Evolutionary conservation across 352 stramenopile genomes (phyloP).

Genomic region (Globisporangium nodosum): DNA sequence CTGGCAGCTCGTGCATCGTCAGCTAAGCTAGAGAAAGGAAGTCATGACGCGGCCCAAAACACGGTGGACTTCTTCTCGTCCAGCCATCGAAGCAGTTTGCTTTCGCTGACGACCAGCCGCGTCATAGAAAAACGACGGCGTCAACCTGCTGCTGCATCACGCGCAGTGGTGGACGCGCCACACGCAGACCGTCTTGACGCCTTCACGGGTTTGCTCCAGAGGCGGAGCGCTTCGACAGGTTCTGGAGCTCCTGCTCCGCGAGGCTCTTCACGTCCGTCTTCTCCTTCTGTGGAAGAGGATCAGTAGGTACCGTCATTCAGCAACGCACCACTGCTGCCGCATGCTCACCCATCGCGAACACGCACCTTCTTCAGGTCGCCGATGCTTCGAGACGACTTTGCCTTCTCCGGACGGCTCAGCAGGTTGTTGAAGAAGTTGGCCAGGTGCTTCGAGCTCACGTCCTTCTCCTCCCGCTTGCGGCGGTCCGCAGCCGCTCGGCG

Average conservation of each 20-base stretch:
- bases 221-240: constrained; percentile 31
- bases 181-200: not conserved
- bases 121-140: not conserved
- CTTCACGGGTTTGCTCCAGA: constrained; percentile 11
- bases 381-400: constrained; percentile 56
- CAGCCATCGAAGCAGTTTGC: not conserved
- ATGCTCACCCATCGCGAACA: not conserved
- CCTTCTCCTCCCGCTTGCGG: constrained; percentile 74
- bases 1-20: constrained; percentile 44
- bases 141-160: not conserved
- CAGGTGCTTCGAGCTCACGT: constrained; percentile 82
- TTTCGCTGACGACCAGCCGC: not conserved
- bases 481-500: constrained; percentile 65
- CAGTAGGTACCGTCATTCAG: not conserved
- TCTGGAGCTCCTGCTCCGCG: constrained; percentile 49
- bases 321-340: no score
- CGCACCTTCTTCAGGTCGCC: constrained; percentile 58
- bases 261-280: constrained; percentile 53
- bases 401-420: constrained; percentile 78
- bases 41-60: not conserved
- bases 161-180: not conserved
- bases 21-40: constrained; percentile 25
- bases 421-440: constrained; percentile 88
- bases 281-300: constrained; percentile 35
- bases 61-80: not conserved